Evolutionary conservation across 2,329 filamentous ascomycete genomes (phyloP).

Genomic region (Microcyclospora tardicrescens): DNA sequence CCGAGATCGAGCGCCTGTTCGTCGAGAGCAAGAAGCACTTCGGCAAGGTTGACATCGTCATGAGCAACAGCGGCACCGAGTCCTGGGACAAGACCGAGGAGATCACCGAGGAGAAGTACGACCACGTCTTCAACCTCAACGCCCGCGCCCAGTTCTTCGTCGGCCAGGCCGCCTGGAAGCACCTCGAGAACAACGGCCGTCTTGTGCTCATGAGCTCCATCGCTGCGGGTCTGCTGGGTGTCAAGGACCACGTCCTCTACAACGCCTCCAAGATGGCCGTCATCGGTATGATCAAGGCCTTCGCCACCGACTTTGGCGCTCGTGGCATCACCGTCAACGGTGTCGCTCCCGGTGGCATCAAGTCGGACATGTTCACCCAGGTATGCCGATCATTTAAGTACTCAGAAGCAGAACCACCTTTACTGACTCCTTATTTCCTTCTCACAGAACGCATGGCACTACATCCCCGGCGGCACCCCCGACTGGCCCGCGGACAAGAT

Average conservation of each 20-base stretch:
- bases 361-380: conserved; percentile 61
- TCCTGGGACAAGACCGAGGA: conserved; percentile 56
- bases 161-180: conserved; percentile 59
- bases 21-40: conserved; percentile 31
- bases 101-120: conserved; percentile 56
- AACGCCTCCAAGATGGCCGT: conserved; percentile 60
- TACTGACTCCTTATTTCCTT: conserved; percentile 24
- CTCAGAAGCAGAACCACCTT: background rate
- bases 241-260: conserved; percentile 60
- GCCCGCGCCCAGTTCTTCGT: conserved; percentile 64
- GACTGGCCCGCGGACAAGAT: conserved; percentile 38
- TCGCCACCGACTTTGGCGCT: conserved; percentile 57
- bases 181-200: conserved; percentile 55
- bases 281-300: conserved; percentile 58
- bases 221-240: conserved; percentile 52
- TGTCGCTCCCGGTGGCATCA: conserved; percentile 59
- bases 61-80: conserved; percentile 48
- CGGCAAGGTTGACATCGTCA: conserved; percentile 36
- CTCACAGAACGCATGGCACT: conserved; percentile 25
- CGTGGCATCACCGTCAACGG: conserved; percentile 59
- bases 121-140: conserved; percentile 58
- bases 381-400: conserved; percentile 10
- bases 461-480: conserved; percentile 37
- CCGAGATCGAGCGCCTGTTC: conserved; percentile 47
- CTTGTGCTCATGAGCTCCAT: conserved; percentile 66